phyloP scores from a whole-genome alignment of 306 rosid species.

The Rubus parviflorus region DNA sequence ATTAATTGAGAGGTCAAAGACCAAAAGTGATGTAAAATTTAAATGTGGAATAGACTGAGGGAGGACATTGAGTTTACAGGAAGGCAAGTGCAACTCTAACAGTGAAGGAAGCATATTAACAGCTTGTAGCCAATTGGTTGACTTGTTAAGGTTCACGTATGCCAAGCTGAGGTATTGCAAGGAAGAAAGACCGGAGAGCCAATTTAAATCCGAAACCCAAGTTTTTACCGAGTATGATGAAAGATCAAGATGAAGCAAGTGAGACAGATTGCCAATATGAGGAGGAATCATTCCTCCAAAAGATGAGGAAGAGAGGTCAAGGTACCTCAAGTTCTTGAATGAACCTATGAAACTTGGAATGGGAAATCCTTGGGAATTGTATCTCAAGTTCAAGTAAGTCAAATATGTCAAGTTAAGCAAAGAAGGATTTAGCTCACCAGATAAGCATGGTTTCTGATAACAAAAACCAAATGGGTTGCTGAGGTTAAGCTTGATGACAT shows the following conservation, averaged over 20 bases:
- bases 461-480: not conserved
- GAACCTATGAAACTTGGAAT: not conserved
- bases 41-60: not conserved
- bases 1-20: not conserved
- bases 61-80: not conserved
- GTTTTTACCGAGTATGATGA: too few species aligned
- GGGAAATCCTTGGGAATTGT: not conserved
- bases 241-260: not conserved
- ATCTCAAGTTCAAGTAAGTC: not conserved
- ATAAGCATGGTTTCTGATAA: not conserved
- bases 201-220: not conserved
- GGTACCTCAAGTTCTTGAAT: not conserved
- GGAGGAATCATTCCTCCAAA: not conserved
- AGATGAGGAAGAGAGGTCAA: not conserved
- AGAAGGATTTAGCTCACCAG: not conserved
- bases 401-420: not conserved
- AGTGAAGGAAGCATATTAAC: not conserved
- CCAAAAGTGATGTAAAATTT: conserved; percentile 6
- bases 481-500: not conserved
- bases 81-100: not conserved
- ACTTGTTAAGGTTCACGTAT: not conserved
- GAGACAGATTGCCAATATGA: not conserved
- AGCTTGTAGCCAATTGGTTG: not conserved
- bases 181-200: not conserved
- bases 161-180: not conserved